Evolutionary conservation across 73 alveolate genomes (phyloP).

Genomic region (Paraurostyla sp.): DNA sequence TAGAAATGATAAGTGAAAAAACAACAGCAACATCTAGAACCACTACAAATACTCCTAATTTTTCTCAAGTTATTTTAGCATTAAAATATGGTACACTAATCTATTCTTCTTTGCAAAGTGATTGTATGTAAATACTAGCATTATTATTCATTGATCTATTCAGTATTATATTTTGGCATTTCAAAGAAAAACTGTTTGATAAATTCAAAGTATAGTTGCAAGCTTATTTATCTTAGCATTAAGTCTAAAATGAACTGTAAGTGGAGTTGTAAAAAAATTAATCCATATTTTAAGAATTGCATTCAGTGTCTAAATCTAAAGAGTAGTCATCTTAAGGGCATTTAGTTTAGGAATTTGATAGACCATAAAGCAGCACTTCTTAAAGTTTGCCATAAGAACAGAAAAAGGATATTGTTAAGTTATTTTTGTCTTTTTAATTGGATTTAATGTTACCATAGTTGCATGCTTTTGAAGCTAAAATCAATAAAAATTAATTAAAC

Average conservation of each 20-base stretch:
- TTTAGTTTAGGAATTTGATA: neutral
- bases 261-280: neutral
- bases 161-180: neutral
- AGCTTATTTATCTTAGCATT: neutral
- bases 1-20: neutral
- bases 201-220: neutral
- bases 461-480: constrained; percentile 20
- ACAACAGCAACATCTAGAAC: neutral
- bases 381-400: constrained; percentile 28
- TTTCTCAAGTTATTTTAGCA: neutral
- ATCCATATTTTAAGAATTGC: neutral
- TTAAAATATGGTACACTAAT: neutral
- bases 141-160: neutral
- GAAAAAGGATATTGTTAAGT: neutral
- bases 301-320: neutral
- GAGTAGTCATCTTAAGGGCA: neutral
- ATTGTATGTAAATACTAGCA: neutral
- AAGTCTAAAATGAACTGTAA: neutral
- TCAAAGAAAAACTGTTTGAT: neutral
- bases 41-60: constrained; percentile 15
- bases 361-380: neutral
- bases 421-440: neutral
- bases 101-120: neutral
- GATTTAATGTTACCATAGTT: neutral
- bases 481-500: neutral